Base-by-base conservation (phyloP, 176 grass and related monocot species). In the Juncus inflexus region DNA sequence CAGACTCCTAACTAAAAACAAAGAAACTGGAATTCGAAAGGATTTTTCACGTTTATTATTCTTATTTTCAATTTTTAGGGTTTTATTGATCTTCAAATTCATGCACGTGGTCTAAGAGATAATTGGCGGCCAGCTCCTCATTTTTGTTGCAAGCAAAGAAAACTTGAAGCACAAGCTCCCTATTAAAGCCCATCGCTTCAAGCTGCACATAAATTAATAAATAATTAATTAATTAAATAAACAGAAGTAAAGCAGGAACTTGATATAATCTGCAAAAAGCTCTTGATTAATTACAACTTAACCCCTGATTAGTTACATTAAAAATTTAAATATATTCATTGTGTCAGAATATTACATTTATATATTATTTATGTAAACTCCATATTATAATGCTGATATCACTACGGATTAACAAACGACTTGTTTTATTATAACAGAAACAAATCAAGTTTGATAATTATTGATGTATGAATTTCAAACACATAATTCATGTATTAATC, bases 81-180 rank as follows among this genome's bases (percentile, higher is more conserved):
- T 76, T 82, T 74, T 72, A 79, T 77, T 86, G 84, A 15, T 86
- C 88, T 42, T 97, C 94, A 47, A 86, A 97, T 73, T 97, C 94
- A 42, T 97, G 85, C 15, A 86, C 77, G 40, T 97, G 94, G 67
- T 97, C 94, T 62, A 97, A 72, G 12, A 97, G 88, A 70, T 97
- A 97, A 75, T 97, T 97, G 60, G 94, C 94, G 4, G 94, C 88
- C 5, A 97, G 76, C 65, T 97, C 94, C 64, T 97, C 94, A 15
- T 97, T 82, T 71, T 91, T 97, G 83, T 97, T 97, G 74, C 94
- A 97, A 6, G 94, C 94, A 82, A 97, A 97, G 72, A 97, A 97
- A 6, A 97, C 94, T 51, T 97, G 84, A 74, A 97, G 72, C 12
- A 92, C 94, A 72, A 97, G 84, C 15, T 81, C 89, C 52, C 77